These are phyloP conservation scores for Sugiyamaella smithiae DNA, from an alignment of 805 yeast species.

Conservation along the genomic window DNA sequence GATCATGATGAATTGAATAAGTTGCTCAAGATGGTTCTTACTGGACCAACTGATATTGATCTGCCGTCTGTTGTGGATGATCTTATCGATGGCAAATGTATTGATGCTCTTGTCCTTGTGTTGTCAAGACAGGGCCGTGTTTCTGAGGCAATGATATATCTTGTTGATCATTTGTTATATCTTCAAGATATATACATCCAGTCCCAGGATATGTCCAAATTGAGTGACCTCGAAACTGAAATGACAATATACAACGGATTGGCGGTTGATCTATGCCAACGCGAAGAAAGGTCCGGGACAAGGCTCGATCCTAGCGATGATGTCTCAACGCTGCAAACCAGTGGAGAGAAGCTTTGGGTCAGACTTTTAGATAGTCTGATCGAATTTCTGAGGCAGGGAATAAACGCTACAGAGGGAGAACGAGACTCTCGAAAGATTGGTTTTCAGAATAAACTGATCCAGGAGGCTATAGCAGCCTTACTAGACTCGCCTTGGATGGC, in stretches of 20 bases:
- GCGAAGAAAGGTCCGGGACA: background rate
- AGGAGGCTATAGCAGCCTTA: slow-evolving; percentile 21
- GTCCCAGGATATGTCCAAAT: background rate
- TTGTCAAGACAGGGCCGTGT: slow-evolving; percentile 24
- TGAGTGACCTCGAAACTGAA: slow-evolving; percentile 10
- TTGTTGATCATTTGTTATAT: slow-evolving; percentile 26
- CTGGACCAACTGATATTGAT: slow-evolving; percentile 31
- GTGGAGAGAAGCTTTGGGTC: slow-evolving; percentile 36
- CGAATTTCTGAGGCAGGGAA: slow-evolving; percentile 22
- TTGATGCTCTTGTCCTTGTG: slow-evolving; percentile 29
- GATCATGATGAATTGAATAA: slow-evolving; percentile 18
- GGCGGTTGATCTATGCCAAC: slow-evolving; percentile 27
- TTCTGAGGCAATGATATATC: slow-evolving; percentile 33
- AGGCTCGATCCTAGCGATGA: background rate
- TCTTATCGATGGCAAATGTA: slow-evolving; percentile 24
- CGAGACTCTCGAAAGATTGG: slow-evolving; percentile 2
- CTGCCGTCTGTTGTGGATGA: slow-evolving; percentile 29
- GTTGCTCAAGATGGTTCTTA: slow-evolving; percentile 32
- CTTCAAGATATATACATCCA: slow-evolving; percentile 19
- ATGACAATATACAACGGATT: slow-evolving; percentile 21
- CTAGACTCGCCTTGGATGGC: slow-evolving; percentile 32
- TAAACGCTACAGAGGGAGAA: background rate
- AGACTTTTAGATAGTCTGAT: slow-evolving; percentile 41
- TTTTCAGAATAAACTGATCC: slow-evolving; percentile 19
- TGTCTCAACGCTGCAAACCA: background rate